Evolutionary conservation across 768 basidiomycete species (phyloP), one percentile per base, ranked within the genome.

Genomic region (Cubamyces sp.): DNA sequence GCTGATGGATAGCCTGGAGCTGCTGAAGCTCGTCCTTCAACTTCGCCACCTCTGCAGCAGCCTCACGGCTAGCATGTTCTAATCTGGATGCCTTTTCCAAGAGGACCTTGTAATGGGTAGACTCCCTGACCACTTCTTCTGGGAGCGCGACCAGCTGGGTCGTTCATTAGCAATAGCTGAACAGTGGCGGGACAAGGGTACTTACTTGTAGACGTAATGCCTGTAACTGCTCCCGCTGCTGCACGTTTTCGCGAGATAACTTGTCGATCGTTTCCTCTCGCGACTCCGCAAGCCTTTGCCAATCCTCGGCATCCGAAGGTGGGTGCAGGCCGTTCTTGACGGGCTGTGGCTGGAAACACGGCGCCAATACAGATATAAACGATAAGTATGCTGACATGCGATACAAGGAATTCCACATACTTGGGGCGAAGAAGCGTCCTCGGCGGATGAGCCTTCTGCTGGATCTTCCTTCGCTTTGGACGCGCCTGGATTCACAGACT

Each of bases 351-450:
- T 34, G 9, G 1, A 6, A 11, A 11, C 34, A 11, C 5, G 9
- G 11, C 9, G 34, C 34, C 34, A 34, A 34, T 34, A 11, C 34
- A 11, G 34, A 34, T 9, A 34, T 34, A 1, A 34, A 34, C 4
- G 6, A 11, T 34, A 9, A 34, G 34, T 34, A 34, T 11, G 34
- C 9, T 11, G 1, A 5, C 9, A 34, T 6, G 9, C 9, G 34
- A 70, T 30, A 67, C 52, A 57, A 30, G 9, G 5, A 67, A 16
- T 78, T 88, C 74, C 15, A 88, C 90, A 85, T 83, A 90, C 90
- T 79, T 78, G 81, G 74, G 87, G 85, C 80, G 87, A 82, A 77
- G 82, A 84, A 75, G 82, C 80, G 75, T 78, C 78, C 68, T 72
- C 73, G 72, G 75, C 77, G 65, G 79, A 74, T 75, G 79, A 82